Percentiles rank a stretch among this genome's conserved stretches.
Evolutionary conservation across 177 flowering plant genomes (phyloP).

Genomic region (Vitis hybrid): DNA sequence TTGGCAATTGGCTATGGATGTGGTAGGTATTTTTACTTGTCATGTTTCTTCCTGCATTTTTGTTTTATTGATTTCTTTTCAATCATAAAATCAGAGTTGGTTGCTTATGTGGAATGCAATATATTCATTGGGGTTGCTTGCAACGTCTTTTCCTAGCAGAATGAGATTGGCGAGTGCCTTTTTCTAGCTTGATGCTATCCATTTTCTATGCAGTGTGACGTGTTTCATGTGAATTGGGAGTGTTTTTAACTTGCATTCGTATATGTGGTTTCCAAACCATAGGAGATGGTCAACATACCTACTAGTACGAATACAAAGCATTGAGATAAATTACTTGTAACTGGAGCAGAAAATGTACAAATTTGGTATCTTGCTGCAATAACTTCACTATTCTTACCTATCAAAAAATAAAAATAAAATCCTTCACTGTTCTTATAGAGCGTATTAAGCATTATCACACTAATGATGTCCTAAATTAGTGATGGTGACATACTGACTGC

Average conservation of each 20-base stretch:
- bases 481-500: no score
- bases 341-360: not conserved
- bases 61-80: constrained; percentile 1
- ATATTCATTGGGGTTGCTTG: not conserved
- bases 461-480: no score
- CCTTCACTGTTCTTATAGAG: no score
- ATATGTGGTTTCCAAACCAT: not conserved
- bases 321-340: not conserved
- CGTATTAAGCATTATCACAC: no score
- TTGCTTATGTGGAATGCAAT: no score
- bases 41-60: not conserved
- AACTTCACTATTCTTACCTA: not conserved
- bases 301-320: not conserved
- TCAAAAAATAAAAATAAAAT: no score
- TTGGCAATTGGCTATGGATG: constrained; percentile 69
- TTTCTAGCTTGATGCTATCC: constrained; percentile 1
- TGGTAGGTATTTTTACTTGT: constrained; percentile 49
- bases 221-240: not conserved
- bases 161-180: not conserved
- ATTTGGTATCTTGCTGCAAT: not conserved
- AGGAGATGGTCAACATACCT: not conserved
- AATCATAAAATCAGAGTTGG: not conserved
- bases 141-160: not conserved
- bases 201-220: not conserved
- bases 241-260: not conserved